phyloP scores from a whole-genome alignment of 2,329 filamentous ascomycete genomes.

The Diplodia mutila region DNA sequence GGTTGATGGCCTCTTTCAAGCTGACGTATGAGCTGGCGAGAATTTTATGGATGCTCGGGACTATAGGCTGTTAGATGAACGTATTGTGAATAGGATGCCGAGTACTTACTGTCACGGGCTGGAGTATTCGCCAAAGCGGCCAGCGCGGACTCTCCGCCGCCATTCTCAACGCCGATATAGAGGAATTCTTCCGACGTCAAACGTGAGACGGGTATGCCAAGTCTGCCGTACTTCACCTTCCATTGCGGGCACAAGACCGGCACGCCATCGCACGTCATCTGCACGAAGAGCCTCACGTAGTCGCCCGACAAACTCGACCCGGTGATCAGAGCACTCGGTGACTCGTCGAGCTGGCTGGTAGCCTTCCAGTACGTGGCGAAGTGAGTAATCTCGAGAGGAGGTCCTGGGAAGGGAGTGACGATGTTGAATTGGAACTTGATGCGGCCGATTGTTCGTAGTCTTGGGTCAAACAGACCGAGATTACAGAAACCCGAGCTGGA shows the following conservation, averaged over 20 bases:
- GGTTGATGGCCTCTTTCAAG: slow-evolving; percentile 72
- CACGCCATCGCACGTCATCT: slow-evolving; percentile 84
- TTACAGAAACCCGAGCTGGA: slow-evolving; percentile 81
- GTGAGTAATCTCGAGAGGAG: slow-evolving; percentile 93
- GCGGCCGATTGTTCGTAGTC: slow-evolving; percentile 87
- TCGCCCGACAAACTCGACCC: slow-evolving; percentile 96
- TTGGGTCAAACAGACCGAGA: slow-evolving; percentile 88
- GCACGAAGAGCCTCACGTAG: slow-evolving; percentile 88
- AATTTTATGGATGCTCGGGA: slow-evolving; percentile 68
- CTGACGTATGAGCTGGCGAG: slow-evolving; percentile 78
- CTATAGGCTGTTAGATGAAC: background rate
- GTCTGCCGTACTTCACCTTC: slow-evolving; percentile 73
- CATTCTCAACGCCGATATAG: slow-evolving; percentile 46
- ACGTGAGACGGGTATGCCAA: slow-evolving; percentile 81
- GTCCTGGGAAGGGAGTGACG: slow-evolving; percentile 92
- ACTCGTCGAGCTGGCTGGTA: slow-evolving; percentile 87
- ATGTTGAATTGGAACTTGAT: slow-evolving; percentile 94
- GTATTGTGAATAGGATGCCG: no score
- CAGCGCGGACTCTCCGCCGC: slow-evolving; percentile 33
- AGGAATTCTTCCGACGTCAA: slow-evolving; percentile 75
- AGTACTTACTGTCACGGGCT: slow-evolving; percentile 32
- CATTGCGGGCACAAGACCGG: slow-evolving; percentile 88
- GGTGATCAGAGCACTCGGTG: slow-evolving; percentile 84
- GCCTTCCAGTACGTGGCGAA: slow-evolving; percentile 99
- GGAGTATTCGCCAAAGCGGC: slow-evolving; percentile 35